Base-by-base conservation (phyloP, 2,329 filamentous ascomycete genomes). In the Ophiostoma ips region DNA sequence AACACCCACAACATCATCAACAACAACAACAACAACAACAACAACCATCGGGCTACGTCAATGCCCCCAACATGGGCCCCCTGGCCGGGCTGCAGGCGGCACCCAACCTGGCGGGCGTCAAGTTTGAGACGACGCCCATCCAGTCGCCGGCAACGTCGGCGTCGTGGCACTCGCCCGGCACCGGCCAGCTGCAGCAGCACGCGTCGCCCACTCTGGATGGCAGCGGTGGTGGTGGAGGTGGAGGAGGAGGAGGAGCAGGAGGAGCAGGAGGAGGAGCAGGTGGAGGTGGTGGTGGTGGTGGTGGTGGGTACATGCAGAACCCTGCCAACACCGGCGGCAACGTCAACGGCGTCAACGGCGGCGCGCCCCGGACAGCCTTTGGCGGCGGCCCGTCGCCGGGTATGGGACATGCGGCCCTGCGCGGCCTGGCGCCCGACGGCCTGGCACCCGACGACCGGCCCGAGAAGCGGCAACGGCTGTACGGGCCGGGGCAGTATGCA, bases 51-150 rank as follows among this genome's bases (percentile, higher is more conserved):
- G 52, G 46, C 10, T 58, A 54, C 34, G 50, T 53, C 2, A 63
- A 61, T 24, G 59, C 52, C 2, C 11, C 49, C 15, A 49, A 9
- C 21, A 40, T 55, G 48, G 37, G 24, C 9, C 47, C 40, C 3
- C 62, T 61, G 50, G 56, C 58, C 8, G 62, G 15, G n/a, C 46
- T 53, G 40, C 51, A 50, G 45, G 28, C 48, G 34, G 31, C 48
- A 8, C 12, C 48, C n/a, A 43, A 16, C 24, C 38, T 53, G 55
- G 60, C 60, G 8, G 60, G 63, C 21, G 63, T 68, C 50, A 79
- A 79, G 57, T 76, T 76, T 52, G 69, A 71, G 52, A 71, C 75
- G 47, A 71, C 73, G 2, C 73, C 73, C n/a, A 72, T 75, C 52
- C 72, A 74, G 50, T 75, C 74, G 3, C 71, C 74, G 16, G 62